Conservation (phyloP, 306 rosid species). For the Prosopis cineraria region DNA sequence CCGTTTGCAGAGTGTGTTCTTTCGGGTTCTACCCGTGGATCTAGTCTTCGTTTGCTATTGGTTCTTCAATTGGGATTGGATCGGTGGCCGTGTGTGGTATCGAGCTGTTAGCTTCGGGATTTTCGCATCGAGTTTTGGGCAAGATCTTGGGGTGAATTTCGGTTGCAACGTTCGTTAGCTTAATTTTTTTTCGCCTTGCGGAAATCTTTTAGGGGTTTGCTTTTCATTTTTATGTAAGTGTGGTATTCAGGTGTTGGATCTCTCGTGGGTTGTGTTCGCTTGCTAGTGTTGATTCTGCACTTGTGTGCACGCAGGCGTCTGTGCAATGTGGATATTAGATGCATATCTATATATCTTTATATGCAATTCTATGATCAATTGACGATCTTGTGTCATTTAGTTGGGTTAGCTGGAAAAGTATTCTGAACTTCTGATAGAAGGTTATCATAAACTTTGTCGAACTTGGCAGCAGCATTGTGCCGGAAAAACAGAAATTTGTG, state of each 20-base stretch:
- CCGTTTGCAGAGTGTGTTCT: not conserved
- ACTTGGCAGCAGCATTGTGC: not conserved
- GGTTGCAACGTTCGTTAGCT: not conserved
- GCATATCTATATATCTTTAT: not conserved
- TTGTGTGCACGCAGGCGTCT: not conserved
- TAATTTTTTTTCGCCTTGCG: not conserved
- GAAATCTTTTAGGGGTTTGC: not conserved
- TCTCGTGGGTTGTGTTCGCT: slow-evolving; percentile 17
- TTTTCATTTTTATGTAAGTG: not conserved
- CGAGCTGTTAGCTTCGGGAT: slow-evolving; percentile 10
- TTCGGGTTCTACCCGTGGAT: slow-evolving; percentile 40
- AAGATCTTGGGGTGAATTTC: slow-evolving; percentile 3
- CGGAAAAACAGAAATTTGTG: not conserved
- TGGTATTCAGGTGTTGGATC: slow-evolving; percentile 36
- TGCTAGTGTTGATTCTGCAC: slow-evolving; percentile 1
- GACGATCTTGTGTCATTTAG: slow-evolving; percentile 12
- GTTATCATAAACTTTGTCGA: not conserved
- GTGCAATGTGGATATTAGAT: slow-evolving; percentile 30
- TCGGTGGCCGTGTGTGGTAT: slow-evolving; percentile 35
- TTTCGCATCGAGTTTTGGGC: not conserved
- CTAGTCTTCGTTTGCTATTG: slow-evolving; percentile 27
- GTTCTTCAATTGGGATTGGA: slow-evolving; percentile 47
- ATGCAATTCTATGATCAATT: not conserved
- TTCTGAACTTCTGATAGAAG: not conserved
- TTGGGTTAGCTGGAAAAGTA: not conserved